phyloP scores from a whole-genome alignment of 257 asterid genomes.

The Salvia rosmarinus region DNA sequence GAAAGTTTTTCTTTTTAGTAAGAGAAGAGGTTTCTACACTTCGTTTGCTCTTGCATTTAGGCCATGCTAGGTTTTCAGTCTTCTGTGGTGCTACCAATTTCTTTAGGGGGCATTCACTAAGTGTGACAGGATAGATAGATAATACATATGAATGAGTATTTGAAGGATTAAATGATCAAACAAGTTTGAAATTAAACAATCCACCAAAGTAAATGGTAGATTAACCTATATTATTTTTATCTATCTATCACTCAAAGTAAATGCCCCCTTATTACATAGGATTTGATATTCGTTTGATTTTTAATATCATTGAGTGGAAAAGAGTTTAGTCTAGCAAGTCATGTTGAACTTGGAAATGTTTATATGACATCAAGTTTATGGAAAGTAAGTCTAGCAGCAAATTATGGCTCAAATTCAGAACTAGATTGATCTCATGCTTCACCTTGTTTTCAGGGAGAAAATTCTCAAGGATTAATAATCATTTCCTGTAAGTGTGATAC shows the following conservation, averaged over 20 bases:
- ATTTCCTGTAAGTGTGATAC: background rate
- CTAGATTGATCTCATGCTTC: background rate
- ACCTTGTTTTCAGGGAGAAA: background rate
- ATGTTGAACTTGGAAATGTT: background rate
- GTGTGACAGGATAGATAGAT: too few species aligned
- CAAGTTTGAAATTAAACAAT: too few species aligned
- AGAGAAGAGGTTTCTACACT: too few species aligned
- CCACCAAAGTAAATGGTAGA: too few species aligned
- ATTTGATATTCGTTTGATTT: background rate
- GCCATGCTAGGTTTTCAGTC: background rate
- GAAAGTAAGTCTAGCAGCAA: too few species aligned
- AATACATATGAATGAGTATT: too few species aligned
- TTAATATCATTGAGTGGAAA: background rate
- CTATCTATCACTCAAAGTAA: too few species aligned
- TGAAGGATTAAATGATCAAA: too few species aligned
- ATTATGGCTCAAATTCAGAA: background rate
- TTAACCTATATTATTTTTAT: too few species aligned
- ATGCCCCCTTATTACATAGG: background rate
- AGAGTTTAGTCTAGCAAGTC: background rate
- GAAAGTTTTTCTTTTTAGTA: background rate
- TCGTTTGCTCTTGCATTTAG: background rate
- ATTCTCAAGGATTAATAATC: background rate
- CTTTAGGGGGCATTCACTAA: background rate
- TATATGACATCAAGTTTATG: background rate
- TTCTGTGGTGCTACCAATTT: background rate